phyloP scores from a whole-genome alignment of 331 rosid genomes.

The Pyracantha coccinea region DNA sequence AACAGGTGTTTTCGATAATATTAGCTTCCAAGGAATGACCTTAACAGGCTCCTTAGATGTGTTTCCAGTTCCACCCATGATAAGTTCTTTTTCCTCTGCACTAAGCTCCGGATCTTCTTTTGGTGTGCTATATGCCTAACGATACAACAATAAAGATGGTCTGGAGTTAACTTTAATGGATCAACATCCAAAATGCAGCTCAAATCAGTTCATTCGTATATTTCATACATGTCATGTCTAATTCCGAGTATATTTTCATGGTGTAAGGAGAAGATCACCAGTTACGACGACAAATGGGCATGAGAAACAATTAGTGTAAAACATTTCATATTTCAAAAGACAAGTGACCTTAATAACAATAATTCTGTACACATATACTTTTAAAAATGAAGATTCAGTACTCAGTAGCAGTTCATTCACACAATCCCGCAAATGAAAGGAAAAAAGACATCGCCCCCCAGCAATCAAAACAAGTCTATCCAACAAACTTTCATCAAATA shows the following conservation, averaged over 20 bases:
- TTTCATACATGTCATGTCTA: not conserved
- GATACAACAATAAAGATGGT: slow-evolving; percentile 9
- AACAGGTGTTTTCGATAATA: slow-evolving; percentile 88
- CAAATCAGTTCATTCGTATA: slow-evolving; percentile 3
- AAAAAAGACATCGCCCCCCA: not conserved
- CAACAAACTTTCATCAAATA: not conserved
- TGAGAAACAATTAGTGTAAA: not conserved
- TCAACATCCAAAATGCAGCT: slow-evolving; percentile 3
- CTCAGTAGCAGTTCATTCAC: not conserved
- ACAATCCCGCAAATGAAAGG: not conserved
- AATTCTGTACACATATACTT: not conserved
- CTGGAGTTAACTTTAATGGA: not conserved
- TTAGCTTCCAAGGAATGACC: slow-evolving; percentile 86
- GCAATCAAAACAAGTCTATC: not conserved
- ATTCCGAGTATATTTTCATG: not conserved
- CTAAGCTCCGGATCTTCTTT: slow-evolving; percentile 70
- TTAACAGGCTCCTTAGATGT: slow-evolving; percentile 68
- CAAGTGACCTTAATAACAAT: not conserved
- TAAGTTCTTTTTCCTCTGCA: slow-evolving; percentile 50
- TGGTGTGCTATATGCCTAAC: slow-evolving; percentile 87
- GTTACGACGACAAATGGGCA: not conserved
- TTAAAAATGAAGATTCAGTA: not conserved
- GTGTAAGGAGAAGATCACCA: not conserved
- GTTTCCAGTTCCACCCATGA: slow-evolving; percentile 67
- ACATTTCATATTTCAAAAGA: not conserved